Percentiles rank a stretch among this genome's conserved stretches.
Evolutionary conservation across 768 basidiomycete genomes (phyloP).

Genomic region (Termitomyces heimii): DNA sequence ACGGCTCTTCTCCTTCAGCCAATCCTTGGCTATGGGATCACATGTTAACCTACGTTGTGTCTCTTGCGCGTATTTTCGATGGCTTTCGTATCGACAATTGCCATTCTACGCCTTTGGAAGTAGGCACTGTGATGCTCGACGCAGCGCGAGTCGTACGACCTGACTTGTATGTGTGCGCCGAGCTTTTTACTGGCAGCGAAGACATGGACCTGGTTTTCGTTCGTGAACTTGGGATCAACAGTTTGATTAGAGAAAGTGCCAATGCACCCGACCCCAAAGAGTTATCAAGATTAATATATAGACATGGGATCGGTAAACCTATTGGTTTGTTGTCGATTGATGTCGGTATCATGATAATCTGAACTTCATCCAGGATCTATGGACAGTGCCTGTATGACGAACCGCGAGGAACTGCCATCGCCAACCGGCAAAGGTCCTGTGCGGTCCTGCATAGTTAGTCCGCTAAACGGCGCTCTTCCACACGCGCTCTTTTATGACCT

Average conservation of each 20-base stretch:
- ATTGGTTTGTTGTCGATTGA: conserved; percentile 49
- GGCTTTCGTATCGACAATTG: conserved; percentile 99
- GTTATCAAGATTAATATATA: conserved; percentile 80
- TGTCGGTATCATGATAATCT: background rate
- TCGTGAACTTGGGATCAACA: conserved; percentile 88
- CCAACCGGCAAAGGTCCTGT: conserved; percentile 80
- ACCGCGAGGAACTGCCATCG: conserved; percentile 67
- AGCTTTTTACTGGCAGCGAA: conserved; percentile 94
- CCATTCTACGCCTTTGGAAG: conserved; percentile 93
- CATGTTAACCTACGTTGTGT: conserved; percentile 79
- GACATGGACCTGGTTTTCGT: conserved; percentile 93
- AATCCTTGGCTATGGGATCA: conserved; percentile 96
- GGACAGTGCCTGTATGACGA: conserved; percentile 83
- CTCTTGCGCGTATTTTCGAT: conserved; percentile 80
- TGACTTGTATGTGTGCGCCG: conserved; percentile 93
- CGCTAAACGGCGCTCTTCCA: conserved; percentile 80
- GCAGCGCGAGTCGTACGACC: conserved; percentile 84
- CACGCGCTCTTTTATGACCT: conserved; percentile 94
- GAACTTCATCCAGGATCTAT: conserved; percentile 68
- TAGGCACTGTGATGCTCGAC: conserved; percentile 95
- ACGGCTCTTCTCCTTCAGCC: conserved; percentile 69
- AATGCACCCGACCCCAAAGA: conserved; percentile 91
- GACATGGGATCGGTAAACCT: conserved; percentile 90
- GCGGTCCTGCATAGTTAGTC: conserved; percentile 67
- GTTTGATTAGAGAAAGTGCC: conserved; percentile 90